Conservation (phyloP, 2,329 filamentous ascomycete species). For the Didymellaceae sp. region DNA sequence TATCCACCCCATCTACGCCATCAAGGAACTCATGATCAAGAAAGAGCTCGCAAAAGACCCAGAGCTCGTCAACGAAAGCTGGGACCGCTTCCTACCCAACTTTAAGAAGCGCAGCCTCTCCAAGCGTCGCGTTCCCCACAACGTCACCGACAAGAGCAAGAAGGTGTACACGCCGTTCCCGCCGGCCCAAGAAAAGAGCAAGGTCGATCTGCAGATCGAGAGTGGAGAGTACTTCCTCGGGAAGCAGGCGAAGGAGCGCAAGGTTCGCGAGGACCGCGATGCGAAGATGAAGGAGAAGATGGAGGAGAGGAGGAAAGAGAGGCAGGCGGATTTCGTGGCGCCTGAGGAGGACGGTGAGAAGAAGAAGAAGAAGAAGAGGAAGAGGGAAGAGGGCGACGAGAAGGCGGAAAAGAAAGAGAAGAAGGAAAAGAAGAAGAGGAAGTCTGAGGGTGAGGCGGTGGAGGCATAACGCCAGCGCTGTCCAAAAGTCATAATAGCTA, state of each 20-base stretch:
- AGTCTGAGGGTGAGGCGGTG: slow-evolving; percentile 35
- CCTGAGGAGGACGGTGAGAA: slow-evolving; percentile 74
- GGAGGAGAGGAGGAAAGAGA: slow-evolving; percentile 84
- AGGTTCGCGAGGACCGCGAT: slow-evolving; percentile 76
- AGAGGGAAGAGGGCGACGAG: slow-evolving; percentile 30
- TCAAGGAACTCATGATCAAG: slow-evolving; percentile 96
- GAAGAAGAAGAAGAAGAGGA: slow-evolving; percentile 60
- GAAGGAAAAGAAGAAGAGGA: slow-evolving; percentile 48
- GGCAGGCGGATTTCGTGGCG: slow-evolving; percentile 84
- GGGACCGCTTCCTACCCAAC: slow-evolving; percentile 95
- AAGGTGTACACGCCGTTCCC: slow-evolving; percentile 98
- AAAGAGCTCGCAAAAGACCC: slow-evolving; percentile 90
- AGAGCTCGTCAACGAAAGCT: slow-evolving; percentile 83
- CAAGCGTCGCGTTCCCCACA: slow-evolving; percentile 80
- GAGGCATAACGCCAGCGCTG: slow-evolving; percentile 13
- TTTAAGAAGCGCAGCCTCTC: slow-evolving; percentile 94
- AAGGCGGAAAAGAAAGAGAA: slow-evolving; percentile 48
- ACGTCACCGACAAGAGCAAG: slow-evolving; percentile 90
- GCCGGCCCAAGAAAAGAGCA: slow-evolving; percentile 96
- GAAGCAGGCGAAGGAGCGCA: slow-evolving; percentile 89
- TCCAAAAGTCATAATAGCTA: neutral
- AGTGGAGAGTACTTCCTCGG: slow-evolving; percentile 95
- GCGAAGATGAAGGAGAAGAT: slow-evolving; percentile 88
- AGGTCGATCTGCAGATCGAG: slow-evolving; percentile 97
- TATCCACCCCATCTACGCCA: slow-evolving; percentile 87